Evolutionary conservation across 1,284 basidiomycete species (phyloP).

Genomic region (Cutaneotrichosporon sp.): DNA sequence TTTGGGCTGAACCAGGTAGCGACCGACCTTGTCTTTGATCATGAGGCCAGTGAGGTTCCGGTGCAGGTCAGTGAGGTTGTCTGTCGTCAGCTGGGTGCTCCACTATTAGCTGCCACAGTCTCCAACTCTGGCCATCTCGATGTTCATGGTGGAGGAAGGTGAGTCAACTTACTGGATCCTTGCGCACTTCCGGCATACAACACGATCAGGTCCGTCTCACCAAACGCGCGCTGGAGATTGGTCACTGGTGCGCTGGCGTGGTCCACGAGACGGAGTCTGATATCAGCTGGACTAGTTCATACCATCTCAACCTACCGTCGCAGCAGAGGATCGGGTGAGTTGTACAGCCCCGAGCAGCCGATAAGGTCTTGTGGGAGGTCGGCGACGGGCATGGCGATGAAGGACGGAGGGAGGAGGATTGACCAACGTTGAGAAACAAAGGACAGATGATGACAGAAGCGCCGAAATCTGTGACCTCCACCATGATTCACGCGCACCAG

Average conservation of each 20-base stretch:
- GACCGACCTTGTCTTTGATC: conserved; percentile 20
- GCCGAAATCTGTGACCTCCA: conserved; percentile 6
- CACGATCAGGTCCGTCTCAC: conserved; percentile 46
- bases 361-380: conserved; percentile 43
- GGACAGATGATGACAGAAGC: background rate
- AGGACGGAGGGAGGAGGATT: background rate
- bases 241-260: conserved; percentile 43
- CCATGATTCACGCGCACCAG: background rate
- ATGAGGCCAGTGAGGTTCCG: conserved; percentile 13
- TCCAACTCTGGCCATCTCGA: background rate
- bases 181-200: conserved; percentile 50
- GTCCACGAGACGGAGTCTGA: conserved; percentile 49
- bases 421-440: background rate
- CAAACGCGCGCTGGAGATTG: conserved; percentile 43
- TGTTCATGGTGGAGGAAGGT: background rate
- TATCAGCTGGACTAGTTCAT: background rate
- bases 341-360: conserved; percentile 46
- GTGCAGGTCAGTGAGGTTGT: conserved; percentile 20
- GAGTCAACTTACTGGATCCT: conserved; percentile 39
- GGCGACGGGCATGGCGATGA: conserved; percentile 1
- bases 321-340: conserved; percentile 47
- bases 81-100: conserved; percentile 15
- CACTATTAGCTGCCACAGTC: background rate
- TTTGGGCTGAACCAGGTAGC: background rate
- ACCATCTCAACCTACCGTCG: conserved; percentile 37